These are phyloP conservation scores for Boehmeria nivea DNA, from an alignment of 306 rosid genomes.

Conservation along the genomic window DNA sequence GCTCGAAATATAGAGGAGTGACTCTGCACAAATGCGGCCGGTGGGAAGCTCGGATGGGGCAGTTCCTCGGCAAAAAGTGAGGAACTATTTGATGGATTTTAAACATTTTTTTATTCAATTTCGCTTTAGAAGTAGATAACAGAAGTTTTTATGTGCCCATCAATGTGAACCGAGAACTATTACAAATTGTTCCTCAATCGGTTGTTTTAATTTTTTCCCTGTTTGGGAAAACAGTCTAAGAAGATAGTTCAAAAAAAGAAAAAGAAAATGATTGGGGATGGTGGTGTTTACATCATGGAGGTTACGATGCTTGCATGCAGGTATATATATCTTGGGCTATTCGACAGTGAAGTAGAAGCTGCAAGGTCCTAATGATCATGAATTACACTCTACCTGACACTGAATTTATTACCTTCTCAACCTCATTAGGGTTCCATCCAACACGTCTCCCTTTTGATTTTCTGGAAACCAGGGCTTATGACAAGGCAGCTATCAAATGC, in stretches of 20 bases:
- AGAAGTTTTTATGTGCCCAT: constrained; percentile 27
- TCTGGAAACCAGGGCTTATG: constrained; percentile 95
- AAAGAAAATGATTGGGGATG: constrained; percentile 51
- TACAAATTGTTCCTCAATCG: constrained; percentile 37
- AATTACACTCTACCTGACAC: constrained; percentile 77
- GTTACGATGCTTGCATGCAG: constrained; percentile 95
- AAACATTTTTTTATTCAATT: constrained; percentile 4
- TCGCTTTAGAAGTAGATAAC: constrained; percentile 20
- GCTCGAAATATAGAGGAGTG: constrained; percentile 94
- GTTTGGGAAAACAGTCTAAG: constrained; percentile 45
- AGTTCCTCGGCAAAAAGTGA: constrained; percentile 99
- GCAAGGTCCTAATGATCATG: constrained; percentile 97
- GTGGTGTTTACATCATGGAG: constrained; percentile 78
- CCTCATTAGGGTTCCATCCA: constrained; percentile 68
- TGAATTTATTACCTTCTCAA: constrained; percentile 74
- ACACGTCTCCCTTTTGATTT: constrained; percentile 71
- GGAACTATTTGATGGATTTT: constrained; percentile 40
- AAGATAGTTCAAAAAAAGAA: constrained; percentile 55
- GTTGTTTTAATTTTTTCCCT: constrained; percentile 33
- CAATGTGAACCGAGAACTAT: constrained; percentile 31
- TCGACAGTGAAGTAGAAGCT: constrained; percentile 99
- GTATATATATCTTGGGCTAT: constrained; percentile 99
- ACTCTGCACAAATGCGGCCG: constrained; percentile 99
- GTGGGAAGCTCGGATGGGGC: constrained; percentile 99
- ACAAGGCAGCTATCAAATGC: constrained; percentile 93